A percentile compares a stretch with the other conserved stretches of the same genome.
phyloP scores from a whole-genome alignment of 345 rosid genomes.

The Schrenkiella parvula region DNA sequence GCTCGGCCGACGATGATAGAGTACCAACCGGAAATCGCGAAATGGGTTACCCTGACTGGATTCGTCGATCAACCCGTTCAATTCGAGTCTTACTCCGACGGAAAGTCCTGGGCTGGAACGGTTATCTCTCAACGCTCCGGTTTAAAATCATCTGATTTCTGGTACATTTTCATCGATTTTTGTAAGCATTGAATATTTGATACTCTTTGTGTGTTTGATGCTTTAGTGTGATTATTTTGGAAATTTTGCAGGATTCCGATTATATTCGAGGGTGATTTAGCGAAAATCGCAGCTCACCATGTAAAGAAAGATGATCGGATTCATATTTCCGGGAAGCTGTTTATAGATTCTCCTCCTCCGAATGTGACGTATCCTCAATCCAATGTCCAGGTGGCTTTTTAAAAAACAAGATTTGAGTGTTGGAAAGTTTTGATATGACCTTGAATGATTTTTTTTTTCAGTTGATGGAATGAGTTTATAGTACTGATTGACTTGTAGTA shows the following conservation, averaged over 20 bases:
- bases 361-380: constrained; percentile 34
- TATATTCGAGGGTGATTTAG: constrained; percentile 70
- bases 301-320: constrained; percentile 56
- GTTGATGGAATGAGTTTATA: not conserved
- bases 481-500: not conserved
- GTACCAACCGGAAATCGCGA: constrained; percentile 47
- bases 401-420: not conserved
- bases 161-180: not conserved
- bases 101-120: constrained; percentile 59
- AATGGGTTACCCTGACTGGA: constrained; percentile 49
- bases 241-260: constrained; percentile 67
- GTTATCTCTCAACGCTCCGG: constrained; percentile 42
- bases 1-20: constrained; percentile 50
- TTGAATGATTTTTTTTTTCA: not conserved
- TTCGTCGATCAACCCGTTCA: constrained; percentile 46
- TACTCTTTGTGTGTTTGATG: not conserved
- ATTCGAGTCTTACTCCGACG: constrained; percentile 36
- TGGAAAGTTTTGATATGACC: not conserved
- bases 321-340: constrained; percentile 56
- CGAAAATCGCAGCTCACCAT: constrained; percentile 60
- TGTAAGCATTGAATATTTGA: not conserved
- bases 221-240: not conserved
- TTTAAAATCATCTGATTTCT: constrained; percentile 35
- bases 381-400: constrained; percentile 49
- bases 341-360: constrained; percentile 43